A percentile compares a stretch with the other conserved stretches of the same genome.
Evolutionary conservation across 2,329 filamentous ascomycete genomes (phyloP).

Genomic region (Fusarium sp.): DNA sequence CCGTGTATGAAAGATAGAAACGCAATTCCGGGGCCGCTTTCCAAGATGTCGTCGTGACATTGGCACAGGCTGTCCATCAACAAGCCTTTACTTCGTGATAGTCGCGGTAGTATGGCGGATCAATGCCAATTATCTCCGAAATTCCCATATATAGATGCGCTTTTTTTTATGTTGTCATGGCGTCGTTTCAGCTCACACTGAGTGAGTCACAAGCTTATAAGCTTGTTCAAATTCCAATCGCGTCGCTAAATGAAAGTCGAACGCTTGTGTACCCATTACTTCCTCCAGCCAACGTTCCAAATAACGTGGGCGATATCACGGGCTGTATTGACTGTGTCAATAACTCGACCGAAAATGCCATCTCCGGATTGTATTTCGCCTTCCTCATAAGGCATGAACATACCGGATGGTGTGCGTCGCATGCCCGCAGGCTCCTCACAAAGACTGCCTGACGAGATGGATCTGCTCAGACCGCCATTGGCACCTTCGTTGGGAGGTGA

Average conservation of each 20-base stretch:
- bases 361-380: slow-evolving; percentile 69
- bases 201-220: slow-evolving; percentile 28
- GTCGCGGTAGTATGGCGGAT: slow-evolving; percentile 13
- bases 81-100: slow-evolving; percentile 4
- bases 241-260: slow-evolving; percentile 23
- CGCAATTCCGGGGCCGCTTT: slow-evolving; percentile 28
- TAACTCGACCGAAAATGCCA: slow-evolving; percentile 79
- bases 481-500: slow-evolving; percentile 40
- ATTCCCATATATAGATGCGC: slow-evolving; percentile 31
- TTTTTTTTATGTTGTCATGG: slow-evolving; percentile 29
- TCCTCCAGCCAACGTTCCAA: slow-evolving; percentile 76
- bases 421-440: slow-evolving; percentile 68
- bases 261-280: slow-evolving; percentile 48
- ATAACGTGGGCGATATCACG: slow-evolving; percentile 77
- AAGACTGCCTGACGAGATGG: slow-evolving; percentile 60
- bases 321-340: slow-evolving; percentile 81
- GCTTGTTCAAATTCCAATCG: slow-evolving; percentile 31
- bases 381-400: slow-evolving; percentile 90
- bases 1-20: slow-evolving; percentile 23
- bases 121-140: slow-evolving; percentile 16
- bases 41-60: slow-evolving; percentile 16
- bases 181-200: slow-evolving; percentile 31
- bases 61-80: not conserved
- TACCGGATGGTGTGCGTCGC: slow-evolving; percentile 83
- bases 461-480: slow-evolving; percentile 54